Evolutionary conservation across 768 basidiomycete genomes (phyloP).

Genomic region (Clavaria fumosa): DNA sequence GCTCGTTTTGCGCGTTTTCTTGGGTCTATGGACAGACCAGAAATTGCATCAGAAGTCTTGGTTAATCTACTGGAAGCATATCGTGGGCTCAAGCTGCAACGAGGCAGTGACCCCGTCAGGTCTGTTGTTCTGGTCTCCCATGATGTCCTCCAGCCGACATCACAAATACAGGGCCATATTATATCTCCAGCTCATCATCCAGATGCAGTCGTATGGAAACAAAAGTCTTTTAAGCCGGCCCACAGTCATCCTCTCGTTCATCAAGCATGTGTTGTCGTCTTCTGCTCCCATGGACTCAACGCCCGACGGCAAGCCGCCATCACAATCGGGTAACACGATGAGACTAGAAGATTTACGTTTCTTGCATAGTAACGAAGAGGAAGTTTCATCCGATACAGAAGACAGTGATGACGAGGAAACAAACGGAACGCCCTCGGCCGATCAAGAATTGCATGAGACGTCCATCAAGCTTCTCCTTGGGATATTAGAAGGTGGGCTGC

Average conservation of each 20-base stretch:
- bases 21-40: constrained; percentile 46
- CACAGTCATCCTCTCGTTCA: constrained; percentile 63
- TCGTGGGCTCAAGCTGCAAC: constrained; percentile 25
- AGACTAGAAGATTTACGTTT: constrained; percentile 17
- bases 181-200: constrained; percentile 66
- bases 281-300: no score
- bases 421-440: constrained; percentile 24
- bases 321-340: constrained; percentile 10
- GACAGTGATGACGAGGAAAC: constrained; percentile 42
- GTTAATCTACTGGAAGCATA: constrained; percentile 61
- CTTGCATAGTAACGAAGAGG: no score
- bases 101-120: constrained; percentile 37
- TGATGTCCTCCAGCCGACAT: neutral
- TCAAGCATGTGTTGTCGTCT: no score
- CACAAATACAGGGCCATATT: constrained; percentile 55
- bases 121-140: constrained; percentile 14
- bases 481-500: constrained; percentile 65
- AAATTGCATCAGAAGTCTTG: constrained; percentile 61
- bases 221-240: constrained; percentile 45
- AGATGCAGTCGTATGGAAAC: constrained; percentile 54
- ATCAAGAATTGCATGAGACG: constrained; percentile 60
- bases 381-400: constrained; percentile 28
- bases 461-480: constrained; percentile 71
- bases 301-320: constrained; percentile 14
- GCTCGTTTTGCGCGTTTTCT: constrained; percentile 49